Evolutionary conservation across 371 early-diverging fungal species (phyloP).

Genomic region (Apophysomyces ossiformis): DNA sequence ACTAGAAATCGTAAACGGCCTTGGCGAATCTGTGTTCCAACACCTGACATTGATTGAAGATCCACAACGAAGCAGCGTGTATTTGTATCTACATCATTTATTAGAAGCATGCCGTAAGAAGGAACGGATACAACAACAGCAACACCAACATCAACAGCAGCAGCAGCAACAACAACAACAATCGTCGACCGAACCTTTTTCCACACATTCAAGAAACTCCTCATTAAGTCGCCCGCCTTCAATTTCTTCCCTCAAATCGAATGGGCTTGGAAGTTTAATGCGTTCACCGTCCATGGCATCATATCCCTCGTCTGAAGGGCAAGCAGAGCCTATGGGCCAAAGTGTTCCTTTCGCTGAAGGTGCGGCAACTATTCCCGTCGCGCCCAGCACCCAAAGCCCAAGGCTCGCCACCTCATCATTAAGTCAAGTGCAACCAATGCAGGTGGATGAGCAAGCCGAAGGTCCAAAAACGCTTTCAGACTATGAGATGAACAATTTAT

Average conservation of each 20-base stretch:
- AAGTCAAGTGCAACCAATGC: conserved; percentile 35
- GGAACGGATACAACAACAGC: conserved; percentile 34
- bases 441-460: conserved; percentile 30
- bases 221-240: conserved; percentile 41
- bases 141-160: background rate
- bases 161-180: conserved; percentile 32
- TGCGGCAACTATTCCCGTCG: background rate
- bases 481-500: conserved; percentile 55
- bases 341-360: conserved; percentile 11
- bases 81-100: conserved; percentile 74
- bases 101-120: conserved; percentile 67
- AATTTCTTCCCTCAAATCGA: conserved; percentile 33
- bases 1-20: conserved; percentile 72
- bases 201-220: conserved; percentile 33
- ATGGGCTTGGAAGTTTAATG: conserved; percentile 24
- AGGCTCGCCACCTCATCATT: background rate
- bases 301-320: conserved; percentile 20
- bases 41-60: conserved; percentile 69
- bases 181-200: conserved; percentile 16
- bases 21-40: conserved; percentile 68
- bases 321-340: conserved; percentile 14
- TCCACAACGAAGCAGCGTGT: conserved; percentile 65
- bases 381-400: conserved; percentile 13
- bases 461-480: conserved; percentile 32
- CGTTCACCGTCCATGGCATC: conserved; percentile 36